Percentiles rank a stretch among this genome's conserved stretches.
Conservation (phyloP, 2,329 filamentous ascomycete genomes). For the Pseudocercospora fijiensis region DNA sequence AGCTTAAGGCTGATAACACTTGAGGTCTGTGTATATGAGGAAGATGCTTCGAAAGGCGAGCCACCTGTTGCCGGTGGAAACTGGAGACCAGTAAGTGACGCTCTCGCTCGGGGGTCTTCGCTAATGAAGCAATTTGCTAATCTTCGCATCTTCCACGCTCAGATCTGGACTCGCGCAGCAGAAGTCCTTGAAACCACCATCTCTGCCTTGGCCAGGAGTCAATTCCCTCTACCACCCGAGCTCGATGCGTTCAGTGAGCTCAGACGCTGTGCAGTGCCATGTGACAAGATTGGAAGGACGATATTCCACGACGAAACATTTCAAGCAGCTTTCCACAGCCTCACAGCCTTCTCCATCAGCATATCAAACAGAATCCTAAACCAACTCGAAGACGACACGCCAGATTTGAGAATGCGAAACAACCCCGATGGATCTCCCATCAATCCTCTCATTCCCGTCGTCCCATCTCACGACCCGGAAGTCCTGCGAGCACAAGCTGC, state of each 20-base stretch:
- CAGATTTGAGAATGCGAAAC: background rate
- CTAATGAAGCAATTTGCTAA: background rate
- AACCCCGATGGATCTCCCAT: background rate
- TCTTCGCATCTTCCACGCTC: background rate
- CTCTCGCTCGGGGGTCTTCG: background rate
- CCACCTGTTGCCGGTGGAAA: background rate
- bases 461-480: background rate
- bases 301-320: background rate
- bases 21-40: background rate
- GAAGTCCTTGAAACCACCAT: background rate
- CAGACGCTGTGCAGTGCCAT: slow-evolving; percentile 3
- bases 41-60: slow-evolving; percentile 1
- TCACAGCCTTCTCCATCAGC: slow-evolving; percentile 11
- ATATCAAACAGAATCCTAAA: background rate
- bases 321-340: background rate
- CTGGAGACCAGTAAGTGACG: background rate
- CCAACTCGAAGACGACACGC: background rate
- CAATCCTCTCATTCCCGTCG: background rate
- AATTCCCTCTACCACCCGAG: background rate
- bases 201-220: background rate
- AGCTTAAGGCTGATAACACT: background rate
- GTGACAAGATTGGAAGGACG: slow-evolving; percentile 2
- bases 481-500: slow-evolving; percentile 10
- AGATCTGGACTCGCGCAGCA: slow-evolving; percentile 5
- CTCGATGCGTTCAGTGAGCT: slow-evolving; percentile 12